phyloP scores from a whole-genome alignment of 306 rosid species.

The Cicer pinnatifidum region DNA sequence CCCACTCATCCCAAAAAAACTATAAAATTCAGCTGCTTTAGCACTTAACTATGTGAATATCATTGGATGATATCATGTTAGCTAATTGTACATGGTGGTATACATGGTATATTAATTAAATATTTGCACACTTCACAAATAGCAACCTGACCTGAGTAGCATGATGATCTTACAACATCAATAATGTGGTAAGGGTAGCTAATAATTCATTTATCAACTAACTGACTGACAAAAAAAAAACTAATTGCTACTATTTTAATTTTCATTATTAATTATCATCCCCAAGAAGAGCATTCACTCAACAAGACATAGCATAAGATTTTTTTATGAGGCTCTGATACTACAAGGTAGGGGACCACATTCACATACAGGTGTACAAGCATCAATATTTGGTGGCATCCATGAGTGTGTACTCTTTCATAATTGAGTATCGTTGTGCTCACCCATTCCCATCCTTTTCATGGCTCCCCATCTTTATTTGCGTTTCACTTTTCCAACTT shows the following conservation, averaged over 20 bases:
- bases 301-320: constrained; percentile 7
- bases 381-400: constrained; percentile 59
- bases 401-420: constrained; percentile 52
- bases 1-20: too few species aligned
- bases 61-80: too few species aligned
- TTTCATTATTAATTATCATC: constrained; percentile 1
- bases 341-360: constrained; percentile 67
- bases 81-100: too few species aligned
- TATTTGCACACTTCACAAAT: too few species aligned
- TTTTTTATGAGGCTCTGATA: constrained; percentile 55
- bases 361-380: constrained; percentile 57
- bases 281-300: constrained; percentile 35
- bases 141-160: too few species aligned
- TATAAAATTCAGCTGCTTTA: too few species aligned
- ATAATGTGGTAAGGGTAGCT: too few species aligned
- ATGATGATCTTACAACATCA: too few species aligned
- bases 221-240: constrained; percentile 39
- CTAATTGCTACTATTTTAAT: constrained; percentile 46
- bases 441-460: constrained; percentile 54
- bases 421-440: constrained; percentile 59
- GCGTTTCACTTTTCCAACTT: constrained; percentile 54
- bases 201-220: constrained; percentile 20
- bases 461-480: constrained; percentile 51
- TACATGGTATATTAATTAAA: too few species aligned
- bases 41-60: too few species aligned